phyloP scores from a whole-genome alignment of 257 asterid genomes.

The Ilex asprella region DNA sequence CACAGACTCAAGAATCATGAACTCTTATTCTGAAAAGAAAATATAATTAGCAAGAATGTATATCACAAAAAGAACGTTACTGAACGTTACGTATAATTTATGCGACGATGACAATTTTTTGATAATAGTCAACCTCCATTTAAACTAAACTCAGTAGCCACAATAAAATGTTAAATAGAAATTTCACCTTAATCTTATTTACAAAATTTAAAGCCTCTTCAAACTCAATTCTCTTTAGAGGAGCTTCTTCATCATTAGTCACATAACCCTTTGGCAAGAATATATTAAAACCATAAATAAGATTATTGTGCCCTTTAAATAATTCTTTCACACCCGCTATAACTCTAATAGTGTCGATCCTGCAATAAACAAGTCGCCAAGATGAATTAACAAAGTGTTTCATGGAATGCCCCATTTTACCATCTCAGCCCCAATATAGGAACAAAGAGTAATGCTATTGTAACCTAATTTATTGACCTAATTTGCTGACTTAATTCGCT shows the following conservation, averaged over 20 bases:
- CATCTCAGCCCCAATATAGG: slow-evolving; percentile 8
- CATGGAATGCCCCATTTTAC: slow-evolving; percentile 10
- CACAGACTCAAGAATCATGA: too few species aligned
- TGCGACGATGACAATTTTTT: too few species aligned
- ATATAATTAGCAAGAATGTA: too few species aligned
- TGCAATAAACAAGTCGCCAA: slow-evolving; percentile 29
- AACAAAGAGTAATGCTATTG: too few species aligned
- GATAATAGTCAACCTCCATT: background rate
- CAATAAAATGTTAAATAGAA: slow-evolving; percentile 7
- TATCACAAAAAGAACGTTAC: too few species aligned
- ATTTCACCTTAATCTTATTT: slow-evolving; percentile 85
- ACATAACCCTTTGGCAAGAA: slow-evolving; percentile 97
- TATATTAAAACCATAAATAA: slow-evolving; percentile 94
- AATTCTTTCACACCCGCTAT: slow-evolving; percentile 92
- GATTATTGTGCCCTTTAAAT: slow-evolving; percentile 84
- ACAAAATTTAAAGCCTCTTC: slow-evolving; percentile 96
- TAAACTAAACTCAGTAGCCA: slow-evolving; percentile 1
- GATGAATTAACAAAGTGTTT: slow-evolving; percentile 8
- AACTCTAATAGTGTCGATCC: slow-evolving; percentile 92
- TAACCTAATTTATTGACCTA: too few species aligned
- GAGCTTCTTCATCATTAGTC: slow-evolving; percentile 78
- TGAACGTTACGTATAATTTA: too few species aligned
- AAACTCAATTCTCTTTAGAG: slow-evolving; percentile 84
- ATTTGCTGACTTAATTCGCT: too few species aligned
- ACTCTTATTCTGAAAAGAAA: too few species aligned